Evolutionary conservation across 371 early-diverging fungal species (phyloP), one percentile per base, ranked within the genome.

Genomic region (Apophysomyces variabilis): DNA sequence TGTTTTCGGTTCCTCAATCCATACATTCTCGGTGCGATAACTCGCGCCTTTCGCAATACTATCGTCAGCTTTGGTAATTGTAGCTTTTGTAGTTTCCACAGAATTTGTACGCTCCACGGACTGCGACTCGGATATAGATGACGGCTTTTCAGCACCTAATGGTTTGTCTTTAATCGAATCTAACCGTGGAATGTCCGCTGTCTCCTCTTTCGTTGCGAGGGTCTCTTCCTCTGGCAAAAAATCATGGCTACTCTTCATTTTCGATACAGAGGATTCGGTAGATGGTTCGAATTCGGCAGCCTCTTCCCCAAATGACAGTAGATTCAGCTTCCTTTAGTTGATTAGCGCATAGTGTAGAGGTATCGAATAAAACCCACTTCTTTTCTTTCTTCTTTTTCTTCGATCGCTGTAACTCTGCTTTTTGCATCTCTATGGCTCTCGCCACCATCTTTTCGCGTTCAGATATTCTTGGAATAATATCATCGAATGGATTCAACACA

Each of bases 231-330:
- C 66, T 26, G 60, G 37, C 56, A 92, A 66, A 14, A 92, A 78
- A 62, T 96, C 97, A 65, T 96, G 93, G 37, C 89, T 90, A 66
- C 95, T 96, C 65, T 90, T 77, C 71, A 56, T 69, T 45, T 59
- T 70, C 41, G 36, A 63, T 62, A 57, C 76, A 65, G 38, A 71
- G 62, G 66, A 74, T 37, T 38, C 37, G 35, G 57, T 80, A 7
- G 64, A 16, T 37, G 73, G 73, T 32, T 85, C 87, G 9, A 78
- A 74, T 46, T 87, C 90, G 13, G 81, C 89, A 6, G 85, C 89
- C 54, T 95, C 95, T 57, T 92, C 93, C 0, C 86, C 95, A 88
- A 97, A 97, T 0, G 98, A 96, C 14, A 97, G 82, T 54, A 97
- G 68, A 57, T 86, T 90, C 50, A 90, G 66, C 58, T 92, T 90